Conservation (phyloP, 768 basidiomycete species). For the Gautieria morchelliformis region DNA sequence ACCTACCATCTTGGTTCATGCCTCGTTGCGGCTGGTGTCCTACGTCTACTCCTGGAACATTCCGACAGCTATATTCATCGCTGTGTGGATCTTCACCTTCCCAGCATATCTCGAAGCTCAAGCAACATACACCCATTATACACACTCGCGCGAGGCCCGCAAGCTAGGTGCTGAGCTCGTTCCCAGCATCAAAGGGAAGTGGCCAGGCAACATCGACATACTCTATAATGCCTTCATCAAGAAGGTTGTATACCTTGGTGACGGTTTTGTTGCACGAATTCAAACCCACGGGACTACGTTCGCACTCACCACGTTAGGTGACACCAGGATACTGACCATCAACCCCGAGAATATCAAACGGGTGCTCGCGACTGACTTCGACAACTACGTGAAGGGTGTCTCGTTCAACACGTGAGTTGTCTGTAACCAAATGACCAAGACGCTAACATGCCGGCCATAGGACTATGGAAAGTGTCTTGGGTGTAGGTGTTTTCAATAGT, state of each 20-base stretch:
- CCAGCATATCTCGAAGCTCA: neutral
- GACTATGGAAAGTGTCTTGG: slow-evolving; percentile 40
- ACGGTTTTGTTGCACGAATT: slow-evolving; percentile 13
- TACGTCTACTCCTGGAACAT: neutral
- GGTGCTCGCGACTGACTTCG: slow-evolving; percentile 38
- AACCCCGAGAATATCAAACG: slow-evolving; percentile 44
- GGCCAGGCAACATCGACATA: slow-evolving; percentile 70
- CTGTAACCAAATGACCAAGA: neutral
- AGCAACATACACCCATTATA: slow-evolving; percentile 19
- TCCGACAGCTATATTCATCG: neutral
- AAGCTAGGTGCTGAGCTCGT: slow-evolving; percentile 42
- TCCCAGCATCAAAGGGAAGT: slow-evolving; percentile 55
- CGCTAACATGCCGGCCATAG: neutral
- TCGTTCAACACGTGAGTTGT: slow-evolving; percentile 11
- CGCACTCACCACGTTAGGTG: neutral
- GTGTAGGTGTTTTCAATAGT: slow-evolving; percentile 60
- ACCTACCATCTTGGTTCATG: neutral
- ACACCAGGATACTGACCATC: slow-evolving; percentile 22
- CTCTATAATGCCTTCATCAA: slow-evolving; percentile 42
- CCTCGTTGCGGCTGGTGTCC: neutral
- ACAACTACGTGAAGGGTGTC: slow-evolving; percentile 23
- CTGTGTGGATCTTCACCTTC: neutral
- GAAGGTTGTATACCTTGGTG: slow-evolving; percentile 40
- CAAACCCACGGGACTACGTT: neutral
- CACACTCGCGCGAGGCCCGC: slow-evolving; percentile 34